Base-by-base conservation (phyloP, 352 stramenopile genomes). In the Pythium oligandrum region DNA sequence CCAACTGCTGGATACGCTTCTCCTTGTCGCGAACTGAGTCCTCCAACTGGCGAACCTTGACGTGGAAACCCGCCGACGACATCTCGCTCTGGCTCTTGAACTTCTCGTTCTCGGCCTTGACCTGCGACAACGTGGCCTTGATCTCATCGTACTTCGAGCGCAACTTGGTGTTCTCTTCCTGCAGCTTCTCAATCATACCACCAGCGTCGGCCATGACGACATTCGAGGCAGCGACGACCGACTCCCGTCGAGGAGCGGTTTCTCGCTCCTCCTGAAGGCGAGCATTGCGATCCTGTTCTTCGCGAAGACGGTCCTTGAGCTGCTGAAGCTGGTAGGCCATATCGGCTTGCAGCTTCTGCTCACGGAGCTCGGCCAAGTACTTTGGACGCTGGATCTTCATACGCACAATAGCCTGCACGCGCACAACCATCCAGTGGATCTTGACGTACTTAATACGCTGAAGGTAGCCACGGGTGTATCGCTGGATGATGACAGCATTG, bases 141-240 rank as follows among this genome's bases (percentile, higher is more conserved):
- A 86, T 73, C n/a, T 92, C 78, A 59, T 92, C 82, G 32, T 90
- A 88, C 45, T 94, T 73, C 46, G 75, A 84, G 9, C 83, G 80
- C 11, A 94, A 53, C 30, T 78, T 76, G 37, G 70, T 74, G 4
- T 79, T 66, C 57, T 94, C 78, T 33, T 84, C 73, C 34, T 93
- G 83, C 3, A 94, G 64, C 51, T 88, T 75, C 35, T 57, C 81
- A 43, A 94, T 90, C 55, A 94, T 91, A 6, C 74, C 80, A 57
- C 89, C 84, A 6, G 83, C 81, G 56, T 94, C 84, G 52, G 81
- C 79, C 78, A 94, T 94, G 79, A 82, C 90, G 35, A 87, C 44
- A 39, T 93, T 76, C 8, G 83, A 72, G 30, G 75, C 79, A 17
- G 83, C 92, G 43, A 50, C 48, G 1, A 64, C 40, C 55, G 62